Percentiles rank a stretch among this genome's conserved stretches.
Evolutionary conservation across 768 basidiomycete species (phyloP).

Genomic region (Hydnum rufescens): DNA sequence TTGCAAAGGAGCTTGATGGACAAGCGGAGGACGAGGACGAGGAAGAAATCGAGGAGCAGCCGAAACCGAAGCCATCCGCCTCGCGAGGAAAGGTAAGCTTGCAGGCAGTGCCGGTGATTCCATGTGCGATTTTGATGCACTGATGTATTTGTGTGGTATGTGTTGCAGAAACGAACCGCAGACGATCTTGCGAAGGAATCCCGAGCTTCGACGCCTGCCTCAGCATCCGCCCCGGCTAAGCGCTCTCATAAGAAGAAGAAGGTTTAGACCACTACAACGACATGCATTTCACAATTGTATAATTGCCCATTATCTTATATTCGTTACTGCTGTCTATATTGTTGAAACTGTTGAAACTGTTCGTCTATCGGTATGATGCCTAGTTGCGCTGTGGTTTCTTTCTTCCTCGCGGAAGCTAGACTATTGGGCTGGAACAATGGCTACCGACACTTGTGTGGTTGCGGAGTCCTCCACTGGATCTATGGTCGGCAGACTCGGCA

Average conservation of each 20-base stretch:
- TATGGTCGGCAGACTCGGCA: too few species aligned
- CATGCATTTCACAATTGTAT: too few species aligned
- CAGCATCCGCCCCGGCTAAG: constrained; percentile 7
- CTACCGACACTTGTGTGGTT: too few species aligned
- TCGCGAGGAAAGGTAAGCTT: constrained; percentile 9
- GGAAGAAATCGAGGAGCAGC: constrained; percentile 26
- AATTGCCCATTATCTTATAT: too few species aligned
- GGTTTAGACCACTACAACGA: constrained; percentile 2
- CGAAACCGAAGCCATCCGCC: constrained; percentile 5
- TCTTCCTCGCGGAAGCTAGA: too few species aligned
- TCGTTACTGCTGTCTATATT: too few species aligned
- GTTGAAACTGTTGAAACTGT: too few species aligned
- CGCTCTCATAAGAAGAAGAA: constrained; percentile 9
- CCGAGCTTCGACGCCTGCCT: constrained; percentile 9
- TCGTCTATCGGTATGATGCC: too few species aligned
- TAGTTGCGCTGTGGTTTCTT: too few species aligned
- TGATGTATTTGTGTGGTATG: background rate
- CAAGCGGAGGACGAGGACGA: constrained; percentile 42
- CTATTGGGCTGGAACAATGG: too few species aligned
- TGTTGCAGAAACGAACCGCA: background rate
- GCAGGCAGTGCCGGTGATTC: too few species aligned
- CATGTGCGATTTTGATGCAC: background rate
- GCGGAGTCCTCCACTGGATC: too few species aligned
- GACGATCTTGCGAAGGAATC: constrained; percentile 6
- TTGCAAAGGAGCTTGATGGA: constrained; percentile 53